Conservation (phyloP, 1,284 basidiomycete genomes). For the Cutaneotrichosporon spelunceum region DNA sequence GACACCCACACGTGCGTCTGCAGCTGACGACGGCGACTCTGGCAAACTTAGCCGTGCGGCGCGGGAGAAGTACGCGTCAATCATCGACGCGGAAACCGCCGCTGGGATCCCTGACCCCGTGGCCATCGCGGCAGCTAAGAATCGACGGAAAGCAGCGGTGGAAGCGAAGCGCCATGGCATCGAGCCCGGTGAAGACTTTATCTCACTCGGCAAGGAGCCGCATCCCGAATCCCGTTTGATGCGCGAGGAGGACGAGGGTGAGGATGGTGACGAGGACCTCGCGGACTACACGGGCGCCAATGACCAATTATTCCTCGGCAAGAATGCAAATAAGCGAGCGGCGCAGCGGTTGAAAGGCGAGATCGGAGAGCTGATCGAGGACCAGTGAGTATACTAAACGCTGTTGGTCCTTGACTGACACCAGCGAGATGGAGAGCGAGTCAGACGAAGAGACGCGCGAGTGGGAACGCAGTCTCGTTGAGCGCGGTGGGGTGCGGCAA, state of each 20-base stretch:
- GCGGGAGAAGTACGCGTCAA: slow-evolving; percentile 45
- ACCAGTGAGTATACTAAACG: slow-evolving; percentile 60
- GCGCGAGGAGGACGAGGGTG: slow-evolving; percentile 87
- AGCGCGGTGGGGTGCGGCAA: slow-evolving; percentile 11
- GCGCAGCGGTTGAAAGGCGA: slow-evolving; percentile 66
- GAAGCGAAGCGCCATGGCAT: slow-evolving; percentile 46
- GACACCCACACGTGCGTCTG: neutral
- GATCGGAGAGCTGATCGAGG: slow-evolving; percentile 82
- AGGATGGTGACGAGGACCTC: slow-evolving; percentile 88
- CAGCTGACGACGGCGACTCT: slow-evolving; percentile 48
- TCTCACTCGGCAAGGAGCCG: slow-evolving; percentile 66
- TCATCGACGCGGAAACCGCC: slow-evolving; percentile 53
- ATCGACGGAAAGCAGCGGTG: slow-evolving; percentile 66
- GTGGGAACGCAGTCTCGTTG: slow-evolving; percentile 65
- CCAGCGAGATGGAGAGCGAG: slow-evolving; percentile 64
- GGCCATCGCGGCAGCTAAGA: slow-evolving; percentile 71
- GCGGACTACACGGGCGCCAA: slow-evolving; percentile 86
- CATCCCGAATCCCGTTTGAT: slow-evolving; percentile 83
- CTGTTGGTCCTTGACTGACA: slow-evolving; percentile 16
- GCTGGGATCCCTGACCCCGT: slow-evolving; percentile 68
- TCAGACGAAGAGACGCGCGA: slow-evolving; percentile 80
- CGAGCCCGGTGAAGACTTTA: slow-evolving; percentile 66
- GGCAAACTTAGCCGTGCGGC: slow-evolving; percentile 33
- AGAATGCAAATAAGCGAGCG: slow-evolving; percentile 74
- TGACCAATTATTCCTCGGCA: slow-evolving; percentile 79